phyloP scores from a whole-genome alignment of 1,284 basidiomycete genomes.

The Ganoderma sinense region DNA sequence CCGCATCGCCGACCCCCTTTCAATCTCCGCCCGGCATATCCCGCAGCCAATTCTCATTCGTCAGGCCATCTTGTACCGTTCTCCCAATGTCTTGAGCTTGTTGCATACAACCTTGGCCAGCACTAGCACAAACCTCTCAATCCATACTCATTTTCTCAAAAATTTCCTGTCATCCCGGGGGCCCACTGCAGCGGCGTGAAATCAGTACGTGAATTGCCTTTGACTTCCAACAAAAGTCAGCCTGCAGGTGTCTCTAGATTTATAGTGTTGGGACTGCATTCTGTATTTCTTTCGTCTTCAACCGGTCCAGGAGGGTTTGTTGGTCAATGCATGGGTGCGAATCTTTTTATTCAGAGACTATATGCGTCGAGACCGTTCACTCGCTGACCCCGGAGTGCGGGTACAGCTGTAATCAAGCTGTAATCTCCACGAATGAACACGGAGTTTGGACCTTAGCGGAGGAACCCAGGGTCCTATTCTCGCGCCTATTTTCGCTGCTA shows the following conservation, averaged over 20 bases:
- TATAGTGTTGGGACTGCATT: too few species aligned
- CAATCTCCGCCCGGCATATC: constrained; percentile 27
- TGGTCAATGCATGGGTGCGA: not conserved
- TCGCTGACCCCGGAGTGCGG: not conserved
- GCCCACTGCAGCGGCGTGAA: not conserved
- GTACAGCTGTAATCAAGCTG: not conserved
- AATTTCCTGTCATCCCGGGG: not conserved
- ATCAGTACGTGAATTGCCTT: not conserved
- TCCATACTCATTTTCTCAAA: not conserved
- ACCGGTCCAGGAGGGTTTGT: not conserved
- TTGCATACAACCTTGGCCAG: too few species aligned
- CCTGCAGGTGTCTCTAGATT: too few species aligned
- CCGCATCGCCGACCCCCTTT: constrained; percentile 19
- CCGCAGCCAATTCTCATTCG: not conserved
- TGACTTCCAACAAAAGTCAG: not conserved
- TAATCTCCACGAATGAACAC: not conserved
- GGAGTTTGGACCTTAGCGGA: not conserved
- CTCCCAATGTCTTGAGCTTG: not conserved
- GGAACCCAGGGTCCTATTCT: not conserved
- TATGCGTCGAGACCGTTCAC: not conserved
- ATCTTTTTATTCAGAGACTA: not conserved
- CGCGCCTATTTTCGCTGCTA: not conserved
- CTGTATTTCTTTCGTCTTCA: too few species aligned
- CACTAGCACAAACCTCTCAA: too few species aligned
- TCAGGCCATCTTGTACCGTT: too few species aligned